Evolutionary conservation across 495 filamentous ascomycete genomes (phyloP), one percentile per base, ranked within the genome.

Genomic region (Penicillium macrosclerotiorum): DNA sequence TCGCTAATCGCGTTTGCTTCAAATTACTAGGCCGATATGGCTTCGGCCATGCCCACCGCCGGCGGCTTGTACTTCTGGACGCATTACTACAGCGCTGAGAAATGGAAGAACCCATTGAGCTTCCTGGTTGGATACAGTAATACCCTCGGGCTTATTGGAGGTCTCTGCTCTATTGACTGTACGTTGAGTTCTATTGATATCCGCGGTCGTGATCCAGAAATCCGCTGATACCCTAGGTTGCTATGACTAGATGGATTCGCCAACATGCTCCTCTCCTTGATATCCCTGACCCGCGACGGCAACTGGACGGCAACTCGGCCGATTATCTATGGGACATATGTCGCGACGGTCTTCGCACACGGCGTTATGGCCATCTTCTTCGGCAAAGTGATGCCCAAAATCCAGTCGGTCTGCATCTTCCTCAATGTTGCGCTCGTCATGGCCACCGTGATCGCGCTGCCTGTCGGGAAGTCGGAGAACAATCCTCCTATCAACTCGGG

Each of bases 101-200:
- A 76, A 36, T 79, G 71, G 34, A 73, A 82, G 39, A 84, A 83
- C 56, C 73, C 80, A 7, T 60, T 88, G 7, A 80, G 80, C 52
- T 88, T 86, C 55, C 59, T 88, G 20, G 83, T 88, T 19, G 84
- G 84, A 14, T 88, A 86, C 52, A 84, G 80, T 62, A 88, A 88
- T 52, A 88, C 78, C 1, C 63, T 88, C 16, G 84, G 83, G 1
- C 59, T 86, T 8, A 71, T 86, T 22, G 82, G 81, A 20, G 84
- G 83, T 9, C 63, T 83, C 16, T 82, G 79, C 55, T 80, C 76
- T 16, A 72, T 82, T 33, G 79, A 83, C 41, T 83, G 77, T 74
- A 57, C 50, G 54, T 43, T 49, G n/a, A n/a, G n/a, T n/a, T n/a
- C n/a, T n/a, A n/a, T n/a, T n/a, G n/a, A n/a, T n/a, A n/a, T n/a